phyloP scores from a whole-genome alignment of 192 early-diverging fungal genomes.

The Gigaspora rosea region DNA sequence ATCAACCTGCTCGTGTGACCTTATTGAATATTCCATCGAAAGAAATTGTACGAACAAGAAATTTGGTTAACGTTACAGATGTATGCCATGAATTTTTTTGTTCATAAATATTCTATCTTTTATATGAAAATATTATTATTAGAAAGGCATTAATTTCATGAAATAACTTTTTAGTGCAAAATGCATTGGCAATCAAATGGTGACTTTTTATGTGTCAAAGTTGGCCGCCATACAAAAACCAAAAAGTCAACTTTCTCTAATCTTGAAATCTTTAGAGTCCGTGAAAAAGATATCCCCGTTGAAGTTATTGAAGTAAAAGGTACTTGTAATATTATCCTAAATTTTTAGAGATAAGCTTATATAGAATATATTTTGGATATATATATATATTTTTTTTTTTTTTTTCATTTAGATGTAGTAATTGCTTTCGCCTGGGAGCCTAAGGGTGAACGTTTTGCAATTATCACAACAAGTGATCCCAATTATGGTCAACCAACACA shows the following conservation, averaged over 20 bases:
- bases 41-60: constrained; percentile 97
- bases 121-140: no score
- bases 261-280: constrained; percentile 92
- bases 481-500: constrained; percentile 37
- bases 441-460: no score
- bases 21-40: no score
- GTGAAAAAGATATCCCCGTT: constrained; percentile 93
- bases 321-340: constrained; percentile 47
- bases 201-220: constrained; percentile 89
- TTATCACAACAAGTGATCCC: no score
- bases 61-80: constrained; percentile 91
- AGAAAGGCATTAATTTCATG: background rate
- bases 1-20: no score
- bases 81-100: no score
- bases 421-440: constrained; percentile 81
- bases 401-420: constrained; percentile 47
- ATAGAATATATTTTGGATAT: background rate
- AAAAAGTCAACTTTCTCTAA: constrained; percentile 89
- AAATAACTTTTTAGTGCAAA: constrained; percentile 45
- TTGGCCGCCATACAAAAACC: constrained; percentile 87
- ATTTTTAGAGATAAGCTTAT: background rate
- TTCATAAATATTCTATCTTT: no score
- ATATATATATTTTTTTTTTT: background rate
- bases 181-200: no score
- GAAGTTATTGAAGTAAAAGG: no score